Evolutionary conservation across 2,329 filamentous ascomycete genomes (phyloP).

Genomic region (Cordyceps cateniannulata): DNA sequence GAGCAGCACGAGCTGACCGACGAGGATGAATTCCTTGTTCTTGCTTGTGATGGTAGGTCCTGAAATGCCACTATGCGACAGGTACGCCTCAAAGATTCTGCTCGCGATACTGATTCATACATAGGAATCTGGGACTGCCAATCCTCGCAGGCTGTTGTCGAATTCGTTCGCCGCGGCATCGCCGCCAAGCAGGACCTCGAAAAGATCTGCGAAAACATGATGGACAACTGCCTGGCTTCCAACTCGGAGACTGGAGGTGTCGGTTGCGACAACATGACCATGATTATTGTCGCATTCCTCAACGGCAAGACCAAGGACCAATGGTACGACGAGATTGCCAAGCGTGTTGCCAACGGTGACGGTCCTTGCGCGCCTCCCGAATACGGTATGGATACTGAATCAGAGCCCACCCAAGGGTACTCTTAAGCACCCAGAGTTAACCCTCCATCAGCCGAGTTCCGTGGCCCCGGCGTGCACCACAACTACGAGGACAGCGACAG

Average conservation of each 20-base stretch:
- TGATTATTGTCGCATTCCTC: slow-evolving; percentile 83
- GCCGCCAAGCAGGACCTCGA: slow-evolving; percentile 92
- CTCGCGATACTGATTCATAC: slow-evolving; percentile 17
- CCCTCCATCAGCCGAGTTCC: slow-evolving; percentile 64
- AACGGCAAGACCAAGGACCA: slow-evolving; percentile 91
- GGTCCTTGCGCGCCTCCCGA: slow-evolving; percentile 97
- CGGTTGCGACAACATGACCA: slow-evolving; percentile 99
- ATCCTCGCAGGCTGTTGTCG: slow-evolving; percentile 92
- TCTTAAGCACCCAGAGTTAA: slow-evolving; percentile 16
- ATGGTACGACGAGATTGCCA: slow-evolving; percentile 95
- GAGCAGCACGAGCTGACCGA: slow-evolving; percentile 83
- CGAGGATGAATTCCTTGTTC: slow-evolving; percentile 91
- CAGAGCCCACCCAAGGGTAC: slow-evolving; percentile 33
- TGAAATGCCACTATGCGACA: neutral
- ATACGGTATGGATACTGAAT: slow-evolving; percentile 71
- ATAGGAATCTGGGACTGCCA: slow-evolving; percentile 99
- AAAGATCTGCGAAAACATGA: slow-evolving; percentile 99
- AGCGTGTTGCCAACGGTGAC: slow-evolving; percentile 91
- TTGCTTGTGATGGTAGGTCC: slow-evolving; percentile 81
- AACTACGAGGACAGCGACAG: slow-evolving; percentile 75
- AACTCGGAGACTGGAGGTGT: slow-evolving; percentile 98
- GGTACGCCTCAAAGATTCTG: no score
- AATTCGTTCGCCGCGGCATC: slow-evolving; percentile 94
- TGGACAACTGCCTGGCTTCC: slow-evolving; percentile 98
- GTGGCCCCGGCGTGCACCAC: slow-evolving; percentile 74